These are phyloP conservation scores for Erodium texanum DNA, from an alignment of 441 rosid genomes.

Conservation along the genomic window DNA sequence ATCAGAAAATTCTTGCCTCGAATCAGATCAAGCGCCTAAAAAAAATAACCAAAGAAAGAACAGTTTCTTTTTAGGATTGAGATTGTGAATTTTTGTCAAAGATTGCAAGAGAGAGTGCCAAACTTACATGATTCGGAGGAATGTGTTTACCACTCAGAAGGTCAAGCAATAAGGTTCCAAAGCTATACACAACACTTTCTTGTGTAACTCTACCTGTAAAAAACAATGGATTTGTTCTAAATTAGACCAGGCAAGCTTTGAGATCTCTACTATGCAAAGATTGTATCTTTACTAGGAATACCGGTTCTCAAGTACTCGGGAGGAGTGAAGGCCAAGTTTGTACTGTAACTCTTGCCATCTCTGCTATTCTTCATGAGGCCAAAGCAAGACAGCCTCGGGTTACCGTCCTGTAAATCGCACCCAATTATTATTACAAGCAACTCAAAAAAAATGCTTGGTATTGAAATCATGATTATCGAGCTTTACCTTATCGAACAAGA, in stretches of 20 bases:
- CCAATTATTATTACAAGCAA: background rate
- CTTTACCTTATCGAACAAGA: slow-evolving; percentile 54
- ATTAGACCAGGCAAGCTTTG: too few relatives aligned
- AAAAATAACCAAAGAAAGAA: background rate
- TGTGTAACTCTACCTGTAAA: slow-evolving; percentile 65
- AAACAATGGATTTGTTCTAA: background rate
- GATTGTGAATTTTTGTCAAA: background rate
- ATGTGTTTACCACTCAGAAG: slow-evolving; percentile 23
- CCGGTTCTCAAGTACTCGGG: slow-evolving; percentile 69
- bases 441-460: too few relatives aligned
- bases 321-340: slow-evolving; percentile 63
- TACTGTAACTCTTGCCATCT: slow-evolving; percentile 69
- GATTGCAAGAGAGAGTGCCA: background rate
- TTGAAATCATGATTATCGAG: too few relatives aligned
- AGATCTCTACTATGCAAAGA: background rate
- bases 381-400: slow-evolving; percentile 58
- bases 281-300: slow-evolving; percentile 10
- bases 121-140: slow-evolving; percentile 42
- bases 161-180: slow-evolving; percentile 54
- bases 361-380: slow-evolving; percentile 69
- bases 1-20: slow-evolving; percentile 42
- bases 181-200: slow-evolving; percentile 73
- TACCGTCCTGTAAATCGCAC: slow-evolving; percentile 33
- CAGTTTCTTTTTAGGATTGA: slow-evolving; percentile 9
- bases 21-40: slow-evolving; percentile 71